Evolutionary conservation across 2,329 filamentous ascomycete genomes (phyloP).

Genomic region (Lasiodiplodia sp.): DNA sequence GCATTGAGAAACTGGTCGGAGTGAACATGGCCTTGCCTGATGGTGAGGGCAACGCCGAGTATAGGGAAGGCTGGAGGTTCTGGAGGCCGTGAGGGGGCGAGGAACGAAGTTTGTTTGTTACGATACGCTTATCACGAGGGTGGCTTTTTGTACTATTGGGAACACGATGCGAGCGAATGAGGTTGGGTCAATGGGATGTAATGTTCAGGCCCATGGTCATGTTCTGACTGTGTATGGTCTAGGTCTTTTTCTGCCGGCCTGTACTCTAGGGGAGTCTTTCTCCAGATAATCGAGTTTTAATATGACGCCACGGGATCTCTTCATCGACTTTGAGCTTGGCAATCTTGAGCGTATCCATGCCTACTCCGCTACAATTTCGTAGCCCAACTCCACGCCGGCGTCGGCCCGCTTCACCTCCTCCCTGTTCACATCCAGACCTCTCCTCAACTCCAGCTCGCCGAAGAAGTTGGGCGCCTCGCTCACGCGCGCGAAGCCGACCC

Average conservation of each 20-base stretch:
- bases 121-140: background rate
- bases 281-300: constrained; percentile 13
- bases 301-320: constrained; percentile 4
- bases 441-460: constrained; percentile 69
- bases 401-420: background rate
- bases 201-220: background rate
- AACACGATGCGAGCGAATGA: constrained; percentile 4
- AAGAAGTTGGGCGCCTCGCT: constrained; percentile 67
- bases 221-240: constrained; percentile 6
- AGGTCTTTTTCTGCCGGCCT: constrained; percentile 4
- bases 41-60: constrained; percentile 35
- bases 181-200: background rate
- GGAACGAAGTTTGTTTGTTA: background rate
- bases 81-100: constrained; percentile 43
- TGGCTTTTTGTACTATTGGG: background rate
- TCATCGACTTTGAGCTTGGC: background rate
- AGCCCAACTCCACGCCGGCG: background rate
- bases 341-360: too few relatives aligned
- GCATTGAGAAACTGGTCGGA: constrained; percentile 86
- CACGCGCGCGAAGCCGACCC: constrained; percentile 63
- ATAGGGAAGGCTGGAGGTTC: constrained; percentile 50
- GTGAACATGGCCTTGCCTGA: constrained; percentile 53
- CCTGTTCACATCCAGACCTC: background rate
- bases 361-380: background rate
- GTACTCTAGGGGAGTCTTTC: background rate